Evolutionary conservation across 2,329 filamentous ascomycete species (phyloP).

Genomic region (Cryphonectria naterciae): DNA sequence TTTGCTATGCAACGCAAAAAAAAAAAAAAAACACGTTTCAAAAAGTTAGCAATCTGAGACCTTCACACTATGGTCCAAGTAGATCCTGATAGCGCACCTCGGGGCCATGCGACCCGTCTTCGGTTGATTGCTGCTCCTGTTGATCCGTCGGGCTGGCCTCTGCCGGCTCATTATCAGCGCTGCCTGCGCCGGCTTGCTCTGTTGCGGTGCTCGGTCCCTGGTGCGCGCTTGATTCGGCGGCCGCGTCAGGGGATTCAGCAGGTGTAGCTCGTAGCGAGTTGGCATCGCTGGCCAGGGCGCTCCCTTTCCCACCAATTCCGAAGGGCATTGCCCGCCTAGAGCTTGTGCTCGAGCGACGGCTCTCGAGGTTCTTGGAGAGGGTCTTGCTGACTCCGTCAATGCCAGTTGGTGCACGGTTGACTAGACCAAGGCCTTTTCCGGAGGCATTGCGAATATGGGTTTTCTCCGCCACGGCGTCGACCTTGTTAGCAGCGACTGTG

Average conservation of each 20-base stretch:
- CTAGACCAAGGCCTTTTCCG: slow-evolving; percentile 45
- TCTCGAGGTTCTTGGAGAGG: slow-evolving; percentile 86
- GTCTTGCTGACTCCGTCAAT: slow-evolving; percentile 78
- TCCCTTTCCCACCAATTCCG: slow-evolving; percentile 53
- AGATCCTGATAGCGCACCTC: slow-evolving; percentile 60
- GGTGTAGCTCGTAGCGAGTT: slow-evolving; percentile 59
- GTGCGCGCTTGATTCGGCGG: slow-evolving; percentile 23
- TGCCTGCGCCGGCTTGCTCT: slow-evolving; percentile 33
- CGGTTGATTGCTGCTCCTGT: slow-evolving; percentile 30
- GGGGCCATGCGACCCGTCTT: slow-evolving; percentile 35
- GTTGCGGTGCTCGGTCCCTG: slow-evolving; percentile 44
- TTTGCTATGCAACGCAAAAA: slow-evolving; percentile 13
- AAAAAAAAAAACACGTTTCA: slow-evolving; percentile 30
- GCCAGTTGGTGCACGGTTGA: slow-evolving; percentile 50
- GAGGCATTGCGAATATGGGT: slow-evolving; percentile 48
- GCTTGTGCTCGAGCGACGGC: slow-evolving; percentile 82
- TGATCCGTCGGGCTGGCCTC: slow-evolving; percentile 14
- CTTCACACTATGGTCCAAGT: slow-evolving; percentile 50
- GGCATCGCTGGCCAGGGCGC: slow-evolving; percentile 60
- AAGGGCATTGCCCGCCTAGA: slow-evolving; percentile 76
- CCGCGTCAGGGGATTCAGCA: slow-evolving; percentile 40
- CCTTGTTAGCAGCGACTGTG: slow-evolving; percentile 84
- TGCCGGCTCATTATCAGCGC: slow-evolving; percentile 9
- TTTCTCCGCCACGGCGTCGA: slow-evolving; percentile 80
- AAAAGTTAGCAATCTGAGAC: slow-evolving; percentile 37